These are phyloP conservation scores for Sclerotinia sclerotiorum DNA, from an alignment of 2,329 filamentous ascomycete species.

Conservation along the genomic window DNA sequence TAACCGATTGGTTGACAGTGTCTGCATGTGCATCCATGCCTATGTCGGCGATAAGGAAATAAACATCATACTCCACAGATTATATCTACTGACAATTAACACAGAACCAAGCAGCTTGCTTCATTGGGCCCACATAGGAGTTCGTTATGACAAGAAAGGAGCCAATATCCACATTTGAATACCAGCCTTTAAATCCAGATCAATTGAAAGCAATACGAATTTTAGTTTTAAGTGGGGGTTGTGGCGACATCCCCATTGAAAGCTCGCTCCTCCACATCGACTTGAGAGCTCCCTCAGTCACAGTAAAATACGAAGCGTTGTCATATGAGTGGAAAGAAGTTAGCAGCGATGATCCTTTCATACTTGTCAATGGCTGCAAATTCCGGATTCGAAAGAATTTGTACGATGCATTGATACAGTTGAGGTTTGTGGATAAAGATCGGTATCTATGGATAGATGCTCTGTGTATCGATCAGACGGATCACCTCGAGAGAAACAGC, in stretches of 20 bases:
- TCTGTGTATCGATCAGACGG: not conserved
- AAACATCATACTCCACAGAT: not conserved
- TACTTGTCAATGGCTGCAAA: not conserved
- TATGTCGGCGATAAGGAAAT: not conserved
- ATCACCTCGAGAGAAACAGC: not conserved
- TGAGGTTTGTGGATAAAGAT: not conserved
- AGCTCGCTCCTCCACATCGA: not conserved
- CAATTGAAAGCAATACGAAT: not conserved
- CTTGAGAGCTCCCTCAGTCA: not conserved
- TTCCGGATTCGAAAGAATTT: not conserved
- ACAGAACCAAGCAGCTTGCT: too few species aligned
- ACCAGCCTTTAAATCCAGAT: not conserved
- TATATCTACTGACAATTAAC: too few species aligned
- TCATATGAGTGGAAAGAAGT: not conserved
- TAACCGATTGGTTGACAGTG: not conserved
- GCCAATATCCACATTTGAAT: not conserved
- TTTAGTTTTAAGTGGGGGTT: not conserved
- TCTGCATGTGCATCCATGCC: not conserved
- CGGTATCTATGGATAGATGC: not conserved
- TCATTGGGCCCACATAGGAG: not conserved
- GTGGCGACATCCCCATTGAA: not conserved
- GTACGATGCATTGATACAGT: not conserved
- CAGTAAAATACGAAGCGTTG: not conserved
- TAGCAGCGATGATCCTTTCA: not conserved
- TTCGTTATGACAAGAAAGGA: not conserved